Conservation (phyloP, 495 filamentous ascomycete genomes). For the Trichoderma orchidacearum region DNA sequence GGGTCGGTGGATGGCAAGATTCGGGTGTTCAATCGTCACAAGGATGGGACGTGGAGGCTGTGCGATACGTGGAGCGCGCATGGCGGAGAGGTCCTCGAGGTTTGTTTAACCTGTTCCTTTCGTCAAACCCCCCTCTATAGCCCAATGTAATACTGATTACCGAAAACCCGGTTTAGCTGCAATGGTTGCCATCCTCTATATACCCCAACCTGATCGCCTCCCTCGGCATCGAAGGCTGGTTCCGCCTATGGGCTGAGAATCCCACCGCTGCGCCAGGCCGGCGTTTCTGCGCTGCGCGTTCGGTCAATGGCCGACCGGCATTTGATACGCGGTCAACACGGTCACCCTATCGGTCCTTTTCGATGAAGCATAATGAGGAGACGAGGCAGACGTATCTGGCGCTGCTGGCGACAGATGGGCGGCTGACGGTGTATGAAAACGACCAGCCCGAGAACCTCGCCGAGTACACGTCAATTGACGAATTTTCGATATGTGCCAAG, state of each 20-base stretch:
- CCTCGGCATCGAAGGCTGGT: conserved; percentile 74
- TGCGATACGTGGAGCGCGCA: conserved; percentile 87
- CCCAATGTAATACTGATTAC: background rate
- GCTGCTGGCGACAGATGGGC: conserved; percentile 66
- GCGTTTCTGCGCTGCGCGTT: conserved; percentile 47
- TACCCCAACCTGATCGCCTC: conserved; percentile 43
- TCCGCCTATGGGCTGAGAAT: conserved; percentile 85
- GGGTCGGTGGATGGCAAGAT: conserved; percentile 88
- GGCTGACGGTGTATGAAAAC: conserved; percentile 71
- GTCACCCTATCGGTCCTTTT: conserved; percentile 52
- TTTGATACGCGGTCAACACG: conserved; percentile 28
- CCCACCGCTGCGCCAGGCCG: conserved; percentile 57
- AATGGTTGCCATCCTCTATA: conserved; percentile 54
- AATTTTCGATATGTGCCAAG: conserved; percentile 44
- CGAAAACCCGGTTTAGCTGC: conserved; percentile 36
- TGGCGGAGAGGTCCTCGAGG: conserved; percentile 81
- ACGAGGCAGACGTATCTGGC: conserved; percentile 66
- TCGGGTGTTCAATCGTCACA: conserved; percentile 75
- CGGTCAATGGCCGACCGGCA: conserved; percentile 13
- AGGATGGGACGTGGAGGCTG: conserved; percentile 62
- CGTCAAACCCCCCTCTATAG: background rate
- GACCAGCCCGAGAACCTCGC: conserved; percentile 69
- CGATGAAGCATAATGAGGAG: conserved; percentile 59
- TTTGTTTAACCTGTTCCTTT: conserved; percentile 24
- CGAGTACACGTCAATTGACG: conserved; percentile 62